phyloP scores from a whole-genome alignment of 306 rosid species.

The Chamaecrista fasciculata region DNA sequence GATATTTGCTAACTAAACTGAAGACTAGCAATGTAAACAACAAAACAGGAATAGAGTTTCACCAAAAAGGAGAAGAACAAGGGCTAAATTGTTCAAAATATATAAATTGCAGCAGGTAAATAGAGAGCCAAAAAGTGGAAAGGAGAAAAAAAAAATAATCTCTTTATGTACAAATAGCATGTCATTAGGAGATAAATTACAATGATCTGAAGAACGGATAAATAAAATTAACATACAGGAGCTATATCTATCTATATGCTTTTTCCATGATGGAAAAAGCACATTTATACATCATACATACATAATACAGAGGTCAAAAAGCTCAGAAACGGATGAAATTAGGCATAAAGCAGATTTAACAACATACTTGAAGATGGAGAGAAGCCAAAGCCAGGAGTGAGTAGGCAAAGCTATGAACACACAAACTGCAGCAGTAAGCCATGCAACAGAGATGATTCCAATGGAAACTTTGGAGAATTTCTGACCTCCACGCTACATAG shows the following conservation, averaged over 20 bases:
- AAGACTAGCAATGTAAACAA: not conserved
- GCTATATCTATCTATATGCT: not conserved
- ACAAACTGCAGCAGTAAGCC: slow-evolving; percentile 80
- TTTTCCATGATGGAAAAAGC: not conserved
- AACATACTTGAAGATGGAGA: slow-evolving; percentile 67
- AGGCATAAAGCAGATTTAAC: slow-evolving; percentile 15
- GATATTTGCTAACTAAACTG: not conserved
- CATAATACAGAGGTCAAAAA: not conserved
- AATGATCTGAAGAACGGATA: slow-evolving; percentile 2
- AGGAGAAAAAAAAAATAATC: not conserved
- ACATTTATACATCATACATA: not conserved
- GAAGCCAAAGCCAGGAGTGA: slow-evolving; percentile 94
- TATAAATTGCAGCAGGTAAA: not conserved
- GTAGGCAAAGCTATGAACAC: slow-evolving; percentile 70
- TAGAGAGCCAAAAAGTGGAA: not conserved
- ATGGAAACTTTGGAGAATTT: slow-evolving; percentile 60
- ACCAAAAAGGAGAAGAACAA: not conserved
- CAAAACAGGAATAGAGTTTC: slow-evolving; percentile 5
- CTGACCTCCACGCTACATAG: slow-evolving; percentile 76
- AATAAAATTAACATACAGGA: not conserved
- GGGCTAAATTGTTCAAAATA: not conserved
- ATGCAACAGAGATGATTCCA: slow-evolving; percentile 58
- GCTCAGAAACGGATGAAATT: not conserved
- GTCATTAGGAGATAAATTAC: slow-evolving; percentile 2
- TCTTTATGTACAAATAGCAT: not conserved